These are phyloP conservation scores for Ambrosia trifida DNA, from an alignment of 129 eudicot genomes.

Conservation along the genomic window DNA sequence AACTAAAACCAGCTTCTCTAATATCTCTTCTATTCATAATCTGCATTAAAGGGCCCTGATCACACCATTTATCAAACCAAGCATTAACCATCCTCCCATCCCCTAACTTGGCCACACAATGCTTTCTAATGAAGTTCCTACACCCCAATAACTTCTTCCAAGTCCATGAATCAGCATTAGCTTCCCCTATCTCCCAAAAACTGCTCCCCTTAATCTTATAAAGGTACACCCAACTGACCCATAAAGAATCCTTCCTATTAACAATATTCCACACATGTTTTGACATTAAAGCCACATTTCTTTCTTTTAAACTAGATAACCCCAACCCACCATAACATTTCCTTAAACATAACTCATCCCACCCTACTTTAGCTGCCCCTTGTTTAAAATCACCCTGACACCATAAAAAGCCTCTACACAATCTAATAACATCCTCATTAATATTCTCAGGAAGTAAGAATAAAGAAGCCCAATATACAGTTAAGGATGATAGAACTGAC, in stretches of 20 bases:
- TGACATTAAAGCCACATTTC: not conserved
- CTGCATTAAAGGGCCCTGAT: fast-evolving
- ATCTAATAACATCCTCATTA: not conserved
- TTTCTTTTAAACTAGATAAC: fast-evolving
- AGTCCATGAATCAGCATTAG: not conserved
- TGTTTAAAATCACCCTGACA: not conserved
- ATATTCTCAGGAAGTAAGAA: too few species aligned
- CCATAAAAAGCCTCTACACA: not conserved
- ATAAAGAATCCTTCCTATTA: not conserved
- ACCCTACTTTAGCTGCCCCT: not conserved
- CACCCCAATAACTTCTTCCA: not conserved
- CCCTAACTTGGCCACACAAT: not conserved
- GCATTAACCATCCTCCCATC: not conserved
- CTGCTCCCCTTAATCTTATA: not conserved
- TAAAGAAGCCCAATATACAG: not conserved
- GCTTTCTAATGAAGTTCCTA: not conserved
- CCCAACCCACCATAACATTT: not conserved
- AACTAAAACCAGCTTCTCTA: too few species aligned
- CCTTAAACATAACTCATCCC: not conserved
- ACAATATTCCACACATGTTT: not conserved
- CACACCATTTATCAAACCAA: not conserved
- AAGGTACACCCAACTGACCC: not conserved
- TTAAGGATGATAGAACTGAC: not conserved
- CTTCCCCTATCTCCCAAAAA: not conserved
- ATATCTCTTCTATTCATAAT: not conserved